A percentile compares a stretch with the other conserved stretches of the same genome.
Evolutionary conservation across 164 flowering plant species (phyloP).

Genomic region (Umbellularia californica): DNA sequence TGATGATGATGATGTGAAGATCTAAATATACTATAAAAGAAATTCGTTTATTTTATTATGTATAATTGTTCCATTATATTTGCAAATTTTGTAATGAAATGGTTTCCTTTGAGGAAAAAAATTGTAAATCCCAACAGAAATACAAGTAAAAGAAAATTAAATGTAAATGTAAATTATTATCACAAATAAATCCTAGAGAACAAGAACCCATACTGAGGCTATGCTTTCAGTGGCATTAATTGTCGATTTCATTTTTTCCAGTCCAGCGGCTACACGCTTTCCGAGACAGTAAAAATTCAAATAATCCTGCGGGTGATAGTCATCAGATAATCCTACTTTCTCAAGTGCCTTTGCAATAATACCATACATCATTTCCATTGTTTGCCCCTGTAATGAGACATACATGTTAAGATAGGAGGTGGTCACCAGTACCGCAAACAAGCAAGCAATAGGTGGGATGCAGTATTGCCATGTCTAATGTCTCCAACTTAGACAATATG

Average conservation of each 20-base stretch:
- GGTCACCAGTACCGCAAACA: not conserved
- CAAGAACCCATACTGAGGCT: conserved; percentile 26
- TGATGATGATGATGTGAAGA: not conserved
- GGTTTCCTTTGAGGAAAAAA: not conserved
- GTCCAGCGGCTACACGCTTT: conserved; percentile 38
- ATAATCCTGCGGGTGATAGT: conserved; percentile 55
- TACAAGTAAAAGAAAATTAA: not conserved
- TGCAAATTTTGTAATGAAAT: too few relatives aligned
- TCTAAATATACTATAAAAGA: too few relatives aligned
- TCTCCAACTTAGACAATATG: not conserved
- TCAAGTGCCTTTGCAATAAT: conserved; percentile 44
- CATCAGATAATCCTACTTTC: conserved; percentile 35
- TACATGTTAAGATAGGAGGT: not conserved
- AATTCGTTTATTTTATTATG: not conserved
- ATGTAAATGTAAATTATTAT: not conserved
- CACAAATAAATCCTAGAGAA: not conserved
- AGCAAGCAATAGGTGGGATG: not conserved
- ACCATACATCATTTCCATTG: conserved; percentile 71
- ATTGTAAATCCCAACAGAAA: not conserved
- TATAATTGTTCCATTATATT: not conserved
- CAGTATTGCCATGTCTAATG: not conserved
- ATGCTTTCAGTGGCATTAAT: conserved; percentile 29
- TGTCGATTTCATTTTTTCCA: conserved; percentile 18
- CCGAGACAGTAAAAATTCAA: conserved; percentile 69
- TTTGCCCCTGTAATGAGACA: conserved; percentile 42